A percentile compares a stretch with the other conserved stretches of the same genome.
These are phyloP conservation scores for Suillus ampliporus DNA, from an alignment of 768 basidiomycete genomes.

Conservation along the genomic window DNA sequence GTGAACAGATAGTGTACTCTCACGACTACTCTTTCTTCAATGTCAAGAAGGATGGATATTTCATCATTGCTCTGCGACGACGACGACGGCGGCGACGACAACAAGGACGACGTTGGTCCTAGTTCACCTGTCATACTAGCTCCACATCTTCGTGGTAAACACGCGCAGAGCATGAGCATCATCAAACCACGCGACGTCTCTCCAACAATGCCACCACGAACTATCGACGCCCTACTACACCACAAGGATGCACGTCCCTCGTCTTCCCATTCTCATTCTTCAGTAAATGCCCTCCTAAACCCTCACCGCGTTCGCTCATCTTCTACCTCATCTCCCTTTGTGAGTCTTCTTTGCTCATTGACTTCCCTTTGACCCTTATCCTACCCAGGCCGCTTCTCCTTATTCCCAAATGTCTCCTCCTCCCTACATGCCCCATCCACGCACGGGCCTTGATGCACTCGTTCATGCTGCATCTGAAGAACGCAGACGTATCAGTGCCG, in stretches of 20 bases:
- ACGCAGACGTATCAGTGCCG: conserved; percentile 52
- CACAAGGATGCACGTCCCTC: no score
- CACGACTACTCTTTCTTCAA: conserved; percentile 7
- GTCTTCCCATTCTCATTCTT: conserved; percentile 29
- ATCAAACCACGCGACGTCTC: conserved; percentile 5
- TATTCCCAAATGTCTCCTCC: conserved; percentile 10
- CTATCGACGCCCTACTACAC: conserved; percentile 28
- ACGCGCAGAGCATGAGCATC: conserved; percentile 9
- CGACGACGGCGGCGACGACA: conserved; percentile 29
- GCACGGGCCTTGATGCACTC: conserved; percentile 62
- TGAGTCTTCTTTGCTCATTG: background rate
- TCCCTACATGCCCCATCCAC: conserved; percentile 19
- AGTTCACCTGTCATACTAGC: conserved; percentile 32
- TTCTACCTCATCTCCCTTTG: conserved; percentile 11
- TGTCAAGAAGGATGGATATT: conserved; percentile 67
- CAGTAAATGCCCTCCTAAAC: conserved; percentile 12
- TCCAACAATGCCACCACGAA: conserved; percentile 4
- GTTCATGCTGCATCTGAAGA: conserved; percentile 77
- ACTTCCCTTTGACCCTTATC: background rate
- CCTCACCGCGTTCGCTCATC: conserved; percentile 4
- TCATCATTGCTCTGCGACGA: conserved; percentile 74
- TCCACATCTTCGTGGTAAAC: conserved; percentile 35
- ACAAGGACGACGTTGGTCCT: conserved; percentile 13
- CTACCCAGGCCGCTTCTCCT: conserved; percentile 7
- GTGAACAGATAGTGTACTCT: conserved; percentile 7